A percentile compares a stretch with the other conserved stretches of the same genome.
Evolutionary conservation across 2,329 filamentous ascomycete species (phyloP).

Genomic region (Arthrobotrys pseudoclavata): DNA sequence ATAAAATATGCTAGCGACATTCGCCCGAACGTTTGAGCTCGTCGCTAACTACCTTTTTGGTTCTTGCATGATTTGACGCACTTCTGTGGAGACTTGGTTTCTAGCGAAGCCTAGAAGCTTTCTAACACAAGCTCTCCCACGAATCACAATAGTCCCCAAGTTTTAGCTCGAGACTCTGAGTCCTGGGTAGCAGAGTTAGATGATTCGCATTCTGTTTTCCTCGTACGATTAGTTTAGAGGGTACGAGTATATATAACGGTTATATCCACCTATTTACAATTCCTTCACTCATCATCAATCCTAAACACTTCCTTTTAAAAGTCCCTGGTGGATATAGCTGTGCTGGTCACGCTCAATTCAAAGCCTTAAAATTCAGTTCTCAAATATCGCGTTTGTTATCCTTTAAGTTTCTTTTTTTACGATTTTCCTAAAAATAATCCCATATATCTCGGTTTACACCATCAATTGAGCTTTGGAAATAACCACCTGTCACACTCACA

Average conservation of each 20-base stretch:
- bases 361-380: background rate
- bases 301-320: slow-evolving; percentile 2
- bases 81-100: slow-evolving; percentile 4
- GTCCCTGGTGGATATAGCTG: slow-evolving; percentile 29
- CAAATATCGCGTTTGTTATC: background rate
- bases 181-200: too few species aligned
- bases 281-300: background rate
- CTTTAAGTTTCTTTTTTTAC: background rate
- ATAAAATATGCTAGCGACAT: background rate
- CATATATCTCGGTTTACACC: background rate
- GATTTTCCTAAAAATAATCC: background rate
- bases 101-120: slow-evolving; percentile 9
- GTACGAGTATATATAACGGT: background rate
- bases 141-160: background rate
- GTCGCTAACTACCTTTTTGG: background rate
- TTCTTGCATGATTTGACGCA: slow-evolving; percentile 1
- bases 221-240: background rate
- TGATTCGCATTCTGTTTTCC: background rate
- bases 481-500: background rate
- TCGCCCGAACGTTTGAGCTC: background rate
- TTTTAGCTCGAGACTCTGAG: slow-evolving; percentile 1
- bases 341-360: slow-evolving; percentile 19
- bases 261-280: background rate
- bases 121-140: background rate
- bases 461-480: background rate